These are phyloP conservation scores for Colletotrichum sp. DNA, from an alignment of 2,329 filamentous ascomycete genomes.

Conservation along the genomic window DNA sequence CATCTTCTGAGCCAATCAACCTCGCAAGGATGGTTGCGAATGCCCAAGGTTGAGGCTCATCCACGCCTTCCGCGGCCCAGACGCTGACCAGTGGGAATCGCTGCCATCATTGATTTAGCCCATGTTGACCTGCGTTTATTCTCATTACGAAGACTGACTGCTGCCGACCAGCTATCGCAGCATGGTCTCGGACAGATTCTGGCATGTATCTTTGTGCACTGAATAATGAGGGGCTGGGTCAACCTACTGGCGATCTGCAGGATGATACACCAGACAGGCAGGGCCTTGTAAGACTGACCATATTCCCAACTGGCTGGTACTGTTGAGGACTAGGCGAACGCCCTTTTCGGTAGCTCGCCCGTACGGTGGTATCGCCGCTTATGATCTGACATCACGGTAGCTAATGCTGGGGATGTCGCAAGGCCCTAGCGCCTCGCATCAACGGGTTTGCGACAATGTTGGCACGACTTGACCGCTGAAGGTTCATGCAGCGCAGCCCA, in stretches of 20 bases:
- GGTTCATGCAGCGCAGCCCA: neutral
- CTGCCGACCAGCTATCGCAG: neutral
- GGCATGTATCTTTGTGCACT: neutral
- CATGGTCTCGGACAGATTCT: neutral
- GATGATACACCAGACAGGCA: slow-evolving; percentile 2
- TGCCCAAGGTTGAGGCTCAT: neutral
- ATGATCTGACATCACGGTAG: neutral
- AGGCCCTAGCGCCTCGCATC: neutral
- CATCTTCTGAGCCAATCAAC: slow-evolving; percentile 19
- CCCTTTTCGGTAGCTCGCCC: slow-evolving; percentile 13
- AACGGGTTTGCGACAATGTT: neutral
- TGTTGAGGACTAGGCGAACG: neutral
- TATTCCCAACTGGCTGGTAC: slow-evolving; percentile 17
- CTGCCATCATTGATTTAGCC: neutral
- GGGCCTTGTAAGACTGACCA: neutral
- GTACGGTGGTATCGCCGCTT: neutral
- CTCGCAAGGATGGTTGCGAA: neutral
- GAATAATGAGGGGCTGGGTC: neutral
- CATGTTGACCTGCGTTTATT: neutral
- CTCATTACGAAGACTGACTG: neutral
- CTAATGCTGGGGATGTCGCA: neutral
- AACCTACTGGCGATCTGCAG: slow-evolving; percentile 1
- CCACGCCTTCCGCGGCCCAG: neutral
- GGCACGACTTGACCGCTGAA: neutral
- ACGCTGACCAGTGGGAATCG: neutral